Percentiles rank a stretch among this genome's conserved stretches.
These are phyloP conservation scores for Xylaria sp. DNA, from an alignment of 2,329 filamentous ascomycete genomes.

Conservation along the genomic window DNA sequence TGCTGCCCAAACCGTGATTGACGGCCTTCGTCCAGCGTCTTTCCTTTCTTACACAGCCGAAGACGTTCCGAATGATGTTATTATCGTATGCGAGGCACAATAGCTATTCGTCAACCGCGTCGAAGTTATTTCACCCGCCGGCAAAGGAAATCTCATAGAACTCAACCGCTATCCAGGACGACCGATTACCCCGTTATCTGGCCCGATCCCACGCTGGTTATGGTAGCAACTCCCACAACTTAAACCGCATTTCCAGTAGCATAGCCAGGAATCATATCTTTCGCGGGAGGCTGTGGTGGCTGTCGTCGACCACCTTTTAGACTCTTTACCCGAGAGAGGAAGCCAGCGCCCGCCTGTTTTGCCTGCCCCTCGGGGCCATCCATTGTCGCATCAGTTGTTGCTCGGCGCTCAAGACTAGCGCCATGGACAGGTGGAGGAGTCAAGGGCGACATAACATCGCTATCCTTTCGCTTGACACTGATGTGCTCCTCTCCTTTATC, in stretches of 20 bases:
- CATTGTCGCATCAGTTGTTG: slow-evolving; percentile 67
- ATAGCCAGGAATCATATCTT: slow-evolving; percentile 35
- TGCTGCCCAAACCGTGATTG: slow-evolving; percentile 6
- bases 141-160: slow-evolving; percentile 6
- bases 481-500: slow-evolving; percentile 66
- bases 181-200: neutral
- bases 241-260: slow-evolving; percentile 42
- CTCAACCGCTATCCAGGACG: slow-evolving; percentile 1
- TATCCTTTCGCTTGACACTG: slow-evolving; percentile 56
- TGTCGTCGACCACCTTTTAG: slow-evolving; percentile 76
- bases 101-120: slow-evolving; percentile 22
- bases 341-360: slow-evolving; percentile 65
- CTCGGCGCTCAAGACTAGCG: slow-evolving; percentile 69
- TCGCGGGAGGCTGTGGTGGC: slow-evolving; percentile 51
- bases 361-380: slow-evolving; percentile 53
- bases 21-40: slow-evolving; percentile 3
- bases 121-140: neutral
- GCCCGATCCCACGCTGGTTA: neutral
- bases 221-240: slow-evolving; percentile 7
- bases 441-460: slow-evolving; percentile 50
- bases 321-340: slow-evolving; percentile 84
- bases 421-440: slow-evolving; percentile 64
- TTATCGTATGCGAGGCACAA: slow-evolving; percentile 13
- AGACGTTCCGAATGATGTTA: slow-evolving; percentile 12
- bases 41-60: slow-evolving; percentile 9